These are phyloP conservation scores for Gossypium schwendimanii DNA, from an alignment of 441 rosid genomes.

Conservation along the genomic window DNA sequence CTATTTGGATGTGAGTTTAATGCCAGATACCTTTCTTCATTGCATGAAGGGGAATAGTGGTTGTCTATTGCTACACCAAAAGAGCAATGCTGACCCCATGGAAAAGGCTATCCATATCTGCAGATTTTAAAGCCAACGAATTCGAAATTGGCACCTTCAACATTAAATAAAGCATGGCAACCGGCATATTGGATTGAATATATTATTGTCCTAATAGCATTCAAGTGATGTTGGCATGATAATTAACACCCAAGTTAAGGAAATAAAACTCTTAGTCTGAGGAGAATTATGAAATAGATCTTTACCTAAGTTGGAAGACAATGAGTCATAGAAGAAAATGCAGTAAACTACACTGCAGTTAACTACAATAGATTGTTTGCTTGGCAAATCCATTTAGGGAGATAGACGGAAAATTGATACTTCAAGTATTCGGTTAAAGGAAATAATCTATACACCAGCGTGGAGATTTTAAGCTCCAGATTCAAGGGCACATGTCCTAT, in stretches of 20 bases:
- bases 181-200: constrained; percentile 62
- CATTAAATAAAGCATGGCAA: constrained; percentile 71
- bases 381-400: constrained; percentile 12
- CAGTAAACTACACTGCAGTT: constrained; percentile 6
- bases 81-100: constrained; percentile 86
- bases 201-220: constrained; percentile 54
- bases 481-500: background rate
- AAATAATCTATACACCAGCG: background rate
- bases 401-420: background rate
- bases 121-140: constrained; percentile 97
- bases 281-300: background rate
- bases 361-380: constrained; percentile 15
- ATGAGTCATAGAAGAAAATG: constrained; percentile 15
- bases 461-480: background rate
- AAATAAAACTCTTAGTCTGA: constrained; percentile 19
- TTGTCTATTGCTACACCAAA: constrained; percentile 96
- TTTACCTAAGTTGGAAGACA: constrained; percentile 5
- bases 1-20: constrained; percentile 67
- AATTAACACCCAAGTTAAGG: constrained; percentile 27
- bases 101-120: constrained; percentile 84
- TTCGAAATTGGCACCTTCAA: constrained; percentile 84
- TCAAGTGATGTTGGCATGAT: constrained; percentile 36
- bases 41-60: constrained; percentile 62
- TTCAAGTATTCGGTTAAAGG: background rate
- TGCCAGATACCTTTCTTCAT: constrained; percentile 88